Base-by-base conservation (phyloP, 192 early-diverging fungal species). In the Backusella australiensis region DNA sequence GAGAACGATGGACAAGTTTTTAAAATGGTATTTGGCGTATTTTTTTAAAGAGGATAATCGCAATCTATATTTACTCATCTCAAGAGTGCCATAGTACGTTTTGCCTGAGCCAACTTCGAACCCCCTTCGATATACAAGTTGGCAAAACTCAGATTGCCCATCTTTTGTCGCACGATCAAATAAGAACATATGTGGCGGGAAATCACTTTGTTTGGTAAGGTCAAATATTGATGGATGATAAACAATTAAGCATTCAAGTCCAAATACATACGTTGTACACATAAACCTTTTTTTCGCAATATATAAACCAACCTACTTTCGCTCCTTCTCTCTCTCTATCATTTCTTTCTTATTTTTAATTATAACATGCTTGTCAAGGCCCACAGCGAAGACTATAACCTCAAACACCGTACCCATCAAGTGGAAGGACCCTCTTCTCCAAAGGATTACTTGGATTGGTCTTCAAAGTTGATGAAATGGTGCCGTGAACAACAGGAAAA, bases 391-490 rank as follows among this genome's bases (percentile, higher is more conserved):
- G 75, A 76, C 6, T 76, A 76, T 29, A 39, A 70, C 8, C 75
- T 76, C 35, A 76, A 70, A 7, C 23, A 70, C n/a, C 65, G 68
- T 32, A 34, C 67, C 49, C 44, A 76, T 34, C 75, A 76, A 53
- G 52, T 76, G 2, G 75, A 76, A 34, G 75, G 75, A 7, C 75
- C 75, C 34, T 19, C 75, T 53, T 52, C 67, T 76, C 75, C 75
- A n/a, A 46, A 49, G 23, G 75, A 76, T 7, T 76, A 49, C 32
- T 21, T 67, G 65, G 65, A 76, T 38, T 76, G 75, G 75, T 70
- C 49, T 36, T 56, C 46, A 17, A 26, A 39, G 6, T 23, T 76
- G 34, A 69, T 6, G 7, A 69, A 70, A 53, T 76, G 75, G 75
- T 52, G 75, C 11, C 68, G 38, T 17, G 75, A 76, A 19, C 67